A percentile compares a stretch with the other conserved stretches of the same genome.
Evolutionary conservation across 495 filamentous ascomycete species (phyloP).

Genomic region (Hypoxylon fragiforme): DNA sequence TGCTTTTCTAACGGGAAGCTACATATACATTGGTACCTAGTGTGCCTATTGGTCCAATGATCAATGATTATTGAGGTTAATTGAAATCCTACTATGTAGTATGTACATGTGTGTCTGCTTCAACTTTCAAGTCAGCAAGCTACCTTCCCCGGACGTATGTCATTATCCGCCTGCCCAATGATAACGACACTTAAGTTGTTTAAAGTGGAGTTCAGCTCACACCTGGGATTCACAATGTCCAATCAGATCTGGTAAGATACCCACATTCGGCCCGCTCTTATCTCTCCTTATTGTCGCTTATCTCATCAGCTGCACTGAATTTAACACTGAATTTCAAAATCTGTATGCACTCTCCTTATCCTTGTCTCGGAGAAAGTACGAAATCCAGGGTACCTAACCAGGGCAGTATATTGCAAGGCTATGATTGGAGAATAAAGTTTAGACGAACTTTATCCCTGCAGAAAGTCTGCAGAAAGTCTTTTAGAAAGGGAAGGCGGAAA

Average conservation of each 20-base stretch:
- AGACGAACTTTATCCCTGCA: slow-evolving; percentile 5
- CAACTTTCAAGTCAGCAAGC: slow-evolving; percentile 8
- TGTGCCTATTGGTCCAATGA: too few relatives aligned
- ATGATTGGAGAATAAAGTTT: slow-evolving; percentile 14
- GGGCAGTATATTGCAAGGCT: neutral
- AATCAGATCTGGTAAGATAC: slow-evolving; percentile 18
- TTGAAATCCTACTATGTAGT: neutral
- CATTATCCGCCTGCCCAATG: slow-evolving; percentile 13
- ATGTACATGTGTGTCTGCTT: neutral
- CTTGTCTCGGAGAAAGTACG: too few relatives aligned
- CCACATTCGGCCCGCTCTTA: slow-evolving; percentile 28
- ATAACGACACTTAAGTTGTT: neutral
- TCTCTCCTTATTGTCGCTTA: slow-evolving; percentile 8
- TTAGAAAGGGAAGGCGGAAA: neutral
- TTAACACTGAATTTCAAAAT: too few relatives aligned
- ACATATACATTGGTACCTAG: too few relatives aligned
- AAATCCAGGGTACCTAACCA: too few relatives aligned
- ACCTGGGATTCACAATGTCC: slow-evolving; percentile 4
- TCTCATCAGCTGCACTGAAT: slow-evolving; percentile 28
- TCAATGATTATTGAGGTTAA: too few relatives aligned
- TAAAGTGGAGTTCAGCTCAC: slow-evolving; percentile 3
- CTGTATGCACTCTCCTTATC: neutral
- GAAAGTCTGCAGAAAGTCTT: slow-evolving; percentile 13
- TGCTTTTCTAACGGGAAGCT: too few relatives aligned
- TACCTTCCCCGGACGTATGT: slow-evolving; percentile 31